A percentile compares a stretch with the other conserved stretches of the same genome.
Conservation (phyloP, 768 basidiomycete species). For the Lentinula aciculospora region DNA sequence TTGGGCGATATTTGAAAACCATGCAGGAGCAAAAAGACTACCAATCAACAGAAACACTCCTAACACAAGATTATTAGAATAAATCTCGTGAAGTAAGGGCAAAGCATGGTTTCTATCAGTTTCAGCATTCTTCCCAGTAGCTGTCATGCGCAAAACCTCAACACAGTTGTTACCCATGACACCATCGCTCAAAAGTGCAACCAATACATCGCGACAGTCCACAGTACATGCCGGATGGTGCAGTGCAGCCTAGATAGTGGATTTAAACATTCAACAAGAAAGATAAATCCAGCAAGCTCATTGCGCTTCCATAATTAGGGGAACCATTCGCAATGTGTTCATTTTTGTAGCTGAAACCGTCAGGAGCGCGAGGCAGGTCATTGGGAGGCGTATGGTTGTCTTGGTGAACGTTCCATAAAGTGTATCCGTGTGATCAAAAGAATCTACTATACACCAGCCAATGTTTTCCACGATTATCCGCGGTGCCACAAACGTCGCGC, state of each 20-base stretch:
- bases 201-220: constrained; percentile 3
- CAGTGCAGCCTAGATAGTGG: not conserved
- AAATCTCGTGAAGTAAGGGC: not conserved
- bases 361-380: not conserved
- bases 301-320: not conserved
- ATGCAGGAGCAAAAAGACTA: not conserved
- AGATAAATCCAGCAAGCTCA: not conserved
- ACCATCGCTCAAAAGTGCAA: not conserved
- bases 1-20: not conserved
- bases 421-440: not conserved
- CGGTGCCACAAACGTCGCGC: not conserved
- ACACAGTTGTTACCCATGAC: not conserved
- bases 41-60: constrained; percentile 6
- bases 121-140: not conserved
- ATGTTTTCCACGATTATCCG: not conserved
- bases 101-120: constrained; percentile 4
- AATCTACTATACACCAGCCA: not conserved
- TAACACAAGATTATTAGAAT: not conserved
- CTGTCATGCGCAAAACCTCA: not conserved
- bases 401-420: not conserved
- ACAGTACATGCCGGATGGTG: not conserved
- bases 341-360: constrained; percentile 3
- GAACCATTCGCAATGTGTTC: not conserved
- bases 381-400: constrained; percentile 9
- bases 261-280: not conserved